Evolutionary conservation across 2,329 filamentous ascomycete species (phyloP), one percentile per base, ranked within the genome.

Genomic region (Pseudogymnoascus sp.): DNA sequence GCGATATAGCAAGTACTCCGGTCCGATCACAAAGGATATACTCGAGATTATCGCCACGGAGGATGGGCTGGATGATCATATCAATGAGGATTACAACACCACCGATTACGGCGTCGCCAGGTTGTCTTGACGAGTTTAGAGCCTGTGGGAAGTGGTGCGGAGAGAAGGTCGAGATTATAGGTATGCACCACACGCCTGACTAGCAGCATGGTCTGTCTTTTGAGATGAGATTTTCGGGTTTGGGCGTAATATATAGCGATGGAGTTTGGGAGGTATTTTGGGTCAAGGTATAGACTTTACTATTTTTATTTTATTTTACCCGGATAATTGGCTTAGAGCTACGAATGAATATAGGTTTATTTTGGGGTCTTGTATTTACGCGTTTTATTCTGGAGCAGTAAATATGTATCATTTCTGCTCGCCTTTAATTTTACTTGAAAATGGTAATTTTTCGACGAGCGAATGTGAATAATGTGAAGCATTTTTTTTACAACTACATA

Each of bases 1-100:
- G 35, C 6, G 16, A 7, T 67, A 62, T 61, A 83, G 81, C 64
- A 82, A 78, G 67, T 87, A 87, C 69, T 84, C 77, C 4, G 84
- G 84, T 0, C 84, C 84, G 19, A 78, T 81, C 37, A 86, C 84
- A 4, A 82, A 78, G 62, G 82, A 85, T 60, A 77, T 80, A 7
- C 75, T 80, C 64, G 72, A 76, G 38, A 69, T 75, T 63, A 70
- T 78, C 63, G 74, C 77, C 19, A 72, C 74, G 0, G 75, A 78
- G 56, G 76, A 77, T 28, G 64, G 22, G 41, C 41, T 16, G 19
- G 61, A 19, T 37, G 56, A 60, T 24, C 33, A 60, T 1, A 60
- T 37, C 19, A 60, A 60, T 22, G 46, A 53, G 26, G 46, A 53
- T 53, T 53, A 53, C 12, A 31, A 53, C 12, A 31, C 46, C 46